These are phyloP conservation scores for Quercus parvula DNA, from an alignment of 306 rosid genomes.

Conservation along the genomic window DNA sequence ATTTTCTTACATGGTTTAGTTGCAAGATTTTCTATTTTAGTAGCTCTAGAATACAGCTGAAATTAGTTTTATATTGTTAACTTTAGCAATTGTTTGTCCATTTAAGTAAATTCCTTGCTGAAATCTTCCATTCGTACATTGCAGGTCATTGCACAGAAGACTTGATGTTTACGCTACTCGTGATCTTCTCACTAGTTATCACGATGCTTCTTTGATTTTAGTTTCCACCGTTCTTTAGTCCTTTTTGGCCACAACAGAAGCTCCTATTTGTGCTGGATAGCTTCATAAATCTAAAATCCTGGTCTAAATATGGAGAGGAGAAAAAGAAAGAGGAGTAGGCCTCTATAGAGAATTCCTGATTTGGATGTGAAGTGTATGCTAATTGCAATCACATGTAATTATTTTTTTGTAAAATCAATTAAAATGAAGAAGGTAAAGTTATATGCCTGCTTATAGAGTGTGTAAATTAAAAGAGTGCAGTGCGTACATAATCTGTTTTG, in stretches of 20 bases:
- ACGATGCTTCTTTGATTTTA: conserved; percentile 5
- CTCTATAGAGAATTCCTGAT: background rate
- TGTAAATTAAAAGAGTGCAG: background rate
- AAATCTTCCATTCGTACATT: background rate
- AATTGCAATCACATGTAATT: background rate
- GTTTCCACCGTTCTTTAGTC: background rate
- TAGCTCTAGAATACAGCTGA: background rate
- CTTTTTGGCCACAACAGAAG: background rate
- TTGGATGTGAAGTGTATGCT: background rate
- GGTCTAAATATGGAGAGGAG: background rate
- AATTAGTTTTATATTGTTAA: background rate
- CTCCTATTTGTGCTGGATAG: background rate
- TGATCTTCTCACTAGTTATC: conserved; percentile 22
- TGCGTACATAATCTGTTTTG: background rate
- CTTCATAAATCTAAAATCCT: background rate
- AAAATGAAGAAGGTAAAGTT: background rate
- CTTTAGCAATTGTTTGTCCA: background rate
- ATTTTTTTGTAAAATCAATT: background rate
- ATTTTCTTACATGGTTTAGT: background rate
- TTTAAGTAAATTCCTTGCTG: background rate
- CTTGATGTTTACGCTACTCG: conserved; percentile 32
- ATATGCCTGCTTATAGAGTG: background rate
- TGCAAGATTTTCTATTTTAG: background rate
- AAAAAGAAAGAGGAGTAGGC: too few species aligned
- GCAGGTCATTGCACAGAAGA: conserved; percentile 14